Evolutionary conservation across 2,329 filamentous ascomycete genomes (phyloP).

Genomic region (Cercospora sp.): DNA sequence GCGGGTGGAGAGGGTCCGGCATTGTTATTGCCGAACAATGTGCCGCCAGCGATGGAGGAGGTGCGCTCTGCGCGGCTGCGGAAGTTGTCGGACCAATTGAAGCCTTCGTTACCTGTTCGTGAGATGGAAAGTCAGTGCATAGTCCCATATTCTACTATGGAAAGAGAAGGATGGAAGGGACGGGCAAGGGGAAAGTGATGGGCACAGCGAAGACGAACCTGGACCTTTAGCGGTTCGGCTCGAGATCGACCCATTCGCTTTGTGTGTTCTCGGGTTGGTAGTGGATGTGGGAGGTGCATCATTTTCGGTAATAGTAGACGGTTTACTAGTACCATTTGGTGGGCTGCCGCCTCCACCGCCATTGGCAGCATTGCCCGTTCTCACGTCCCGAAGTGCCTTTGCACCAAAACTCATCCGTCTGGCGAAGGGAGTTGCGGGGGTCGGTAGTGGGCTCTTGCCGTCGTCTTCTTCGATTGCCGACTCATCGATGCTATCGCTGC

Average conservation of each 20-base stretch:
- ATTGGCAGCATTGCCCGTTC: conserved; percentile 44
- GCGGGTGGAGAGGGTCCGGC: conserved; percentile 14
- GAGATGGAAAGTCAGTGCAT: conserved; percentile 48
- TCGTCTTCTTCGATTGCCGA: conserved; percentile 56
- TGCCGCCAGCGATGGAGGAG: conserved; percentile 57
- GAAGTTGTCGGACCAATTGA: conserved; percentile 97
- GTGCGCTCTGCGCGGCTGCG: conserved; percentile 82
- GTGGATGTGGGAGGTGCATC: conserved; percentile 17
- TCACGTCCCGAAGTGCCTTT: conserved; percentile 72
- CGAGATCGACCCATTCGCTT: conserved; percentile 48
- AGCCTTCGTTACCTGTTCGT: conserved; percentile 71
- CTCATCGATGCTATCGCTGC: conserved; percentile 48
- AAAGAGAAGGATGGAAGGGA: conserved; percentile 23
- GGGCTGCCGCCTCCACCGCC: conserved; percentile 33
- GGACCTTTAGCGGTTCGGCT: conserved; percentile 57
- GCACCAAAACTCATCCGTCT: conserved; percentile 89
- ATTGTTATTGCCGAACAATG: conserved; percentile 45
- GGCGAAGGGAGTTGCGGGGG: conserved; percentile 68
- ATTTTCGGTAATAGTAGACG: conserved; percentile 32
- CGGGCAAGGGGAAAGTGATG: conserved; percentile 18
- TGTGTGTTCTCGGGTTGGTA: conserved; percentile 23
- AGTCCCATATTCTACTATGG: background rate
- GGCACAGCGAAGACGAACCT: conserved; percentile 54
- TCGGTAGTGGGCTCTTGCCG: conserved; percentile 20
- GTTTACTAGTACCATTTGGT: conserved; percentile 39